Evolutionary conservation across 2,329 filamentous ascomycete species (phyloP), one percentile per base, ranked within the genome.

Genomic region (Tolypocladium album): DNA sequence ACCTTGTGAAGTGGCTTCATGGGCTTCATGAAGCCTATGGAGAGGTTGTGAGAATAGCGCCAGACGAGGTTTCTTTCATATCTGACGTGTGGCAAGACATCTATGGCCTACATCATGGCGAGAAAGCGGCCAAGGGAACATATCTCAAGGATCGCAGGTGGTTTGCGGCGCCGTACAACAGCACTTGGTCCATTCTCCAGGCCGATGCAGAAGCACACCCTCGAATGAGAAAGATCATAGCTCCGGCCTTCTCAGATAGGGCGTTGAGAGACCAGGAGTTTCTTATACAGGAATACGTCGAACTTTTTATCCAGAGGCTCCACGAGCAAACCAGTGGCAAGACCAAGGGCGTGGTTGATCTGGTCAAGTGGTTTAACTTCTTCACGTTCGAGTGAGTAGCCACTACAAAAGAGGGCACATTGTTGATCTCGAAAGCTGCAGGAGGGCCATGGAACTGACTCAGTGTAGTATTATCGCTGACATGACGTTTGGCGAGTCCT

Each of bases 1-100:
- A 63, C 15, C 60, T 71, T 3, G 64, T 66, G 24, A 67, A 66
- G 36, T 65, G 70, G 58, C 61, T 72, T 56, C 66, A 67, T 38
- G 63, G 64, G 4, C 66, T 78, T 17, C 76, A 78, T 65, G 63
- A 68, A 7, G 62, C 67, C 47, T 78, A 78, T 62, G 79, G 79
- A 6, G 69, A 71, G 1, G 72, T 81, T 1, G 78, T 82, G 11
- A 75, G 79, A 12, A 68, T 79, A 50, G 72, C 72, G 4, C 78
- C 79, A 2, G 71, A 78, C 60, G 77, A 81, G 63, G 71, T 82
- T 3, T 75, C 76, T 1, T 81, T 78, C 64, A 73, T 69, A 24
- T 65, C 69, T 8, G 60, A 69, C 3, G 67, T 67, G 2, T 77
- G 74, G 71, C 71, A 73, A 64, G 75, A 79, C 40, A 77, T 79